Conservation (phyloP, 2,329 filamentous ascomycete genomes). For the Ophiostoma ips region DNA sequence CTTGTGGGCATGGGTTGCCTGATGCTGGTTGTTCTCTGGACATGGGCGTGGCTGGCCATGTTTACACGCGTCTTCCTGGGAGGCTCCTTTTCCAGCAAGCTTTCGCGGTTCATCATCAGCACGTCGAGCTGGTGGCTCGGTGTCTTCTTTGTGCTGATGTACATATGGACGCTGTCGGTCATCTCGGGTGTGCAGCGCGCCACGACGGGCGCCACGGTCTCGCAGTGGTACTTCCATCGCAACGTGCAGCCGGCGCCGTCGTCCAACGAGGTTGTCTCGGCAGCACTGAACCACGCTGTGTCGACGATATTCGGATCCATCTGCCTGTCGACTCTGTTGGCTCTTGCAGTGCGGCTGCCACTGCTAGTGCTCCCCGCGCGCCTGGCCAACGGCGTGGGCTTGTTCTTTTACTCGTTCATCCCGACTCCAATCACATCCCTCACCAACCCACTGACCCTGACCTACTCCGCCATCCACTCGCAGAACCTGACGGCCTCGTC, state of each 20-base stretch:
- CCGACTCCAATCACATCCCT: constrained; percentile 74
- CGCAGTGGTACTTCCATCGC: constrained; percentile 98
- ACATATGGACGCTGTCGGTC: constrained; percentile 85
- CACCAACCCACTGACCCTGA: constrained; percentile 83
- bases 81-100: constrained; percentile 58
- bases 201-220: constrained; percentile 87
- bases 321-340: constrained; percentile 71
- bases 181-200: constrained; percentile 80
- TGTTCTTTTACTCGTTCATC: constrained; percentile 56
- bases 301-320: constrained; percentile 88
- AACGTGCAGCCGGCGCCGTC: constrained; percentile 65
- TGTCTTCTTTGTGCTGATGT: constrained; percentile 83
- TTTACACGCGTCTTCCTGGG: constrained; percentile 90
- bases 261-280: constrained; percentile 67
- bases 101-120: constrained; percentile 63
- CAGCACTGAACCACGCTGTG: constrained; percentile 66
- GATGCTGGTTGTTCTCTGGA: constrained; percentile 67
- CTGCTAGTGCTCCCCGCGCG: constrained; percentile 70
- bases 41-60: constrained; percentile 94
- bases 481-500: constrained; percentile 67
- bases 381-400: constrained; percentile 45
- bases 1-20: constrained; percentile 71
- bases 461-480: constrained; percentile 87
- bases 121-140: constrained; percentile 89
- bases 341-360: constrained; percentile 69